Conservation (phyloP, 768 basidiomycete species). For the Agrocybe pediades region DNA sequence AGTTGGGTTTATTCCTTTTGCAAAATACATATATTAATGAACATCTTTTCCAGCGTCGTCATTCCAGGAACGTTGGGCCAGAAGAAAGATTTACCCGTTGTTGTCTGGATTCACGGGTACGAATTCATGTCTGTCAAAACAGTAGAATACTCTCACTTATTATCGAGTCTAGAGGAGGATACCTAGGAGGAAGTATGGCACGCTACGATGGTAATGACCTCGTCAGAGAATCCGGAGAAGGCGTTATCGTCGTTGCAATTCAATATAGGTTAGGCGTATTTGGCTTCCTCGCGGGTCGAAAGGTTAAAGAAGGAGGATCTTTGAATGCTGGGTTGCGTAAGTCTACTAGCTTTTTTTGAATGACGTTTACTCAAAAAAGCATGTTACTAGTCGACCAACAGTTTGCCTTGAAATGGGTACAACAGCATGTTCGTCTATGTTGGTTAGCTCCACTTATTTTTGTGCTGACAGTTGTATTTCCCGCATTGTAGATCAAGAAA, state of each 20-base stretch:
- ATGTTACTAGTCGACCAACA: constrained; percentile 39
- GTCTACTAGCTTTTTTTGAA: constrained; percentile 7
- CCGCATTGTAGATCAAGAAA: constrained; percentile 30
- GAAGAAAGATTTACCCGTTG: constrained; percentile 32
- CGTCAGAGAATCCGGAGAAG: constrained; percentile 33
- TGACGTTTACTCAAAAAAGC: background rate
- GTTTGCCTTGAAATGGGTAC: constrained; percentile 45
- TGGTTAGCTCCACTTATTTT: background rate
- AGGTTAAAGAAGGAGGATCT: constrained; percentile 42
- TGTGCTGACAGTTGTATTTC: background rate
- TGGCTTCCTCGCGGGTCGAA: constrained; percentile 47
- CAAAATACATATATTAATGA: background rate
- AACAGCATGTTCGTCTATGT: constrained; percentile 30
- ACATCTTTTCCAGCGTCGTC: constrained; percentile 27
- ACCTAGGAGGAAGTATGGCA: constrained; percentile 29
- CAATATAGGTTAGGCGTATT: constrained; percentile 47
- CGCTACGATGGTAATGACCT: constrained; percentile 37
- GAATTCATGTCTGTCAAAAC: constrained; percentile 7
- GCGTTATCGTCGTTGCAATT: constrained; percentile 37
- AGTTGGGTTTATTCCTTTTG: constrained; percentile 21
- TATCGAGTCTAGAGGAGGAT: constrained; percentile 28
- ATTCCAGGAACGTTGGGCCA: constrained; percentile 31
- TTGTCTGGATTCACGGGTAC: constrained; percentile 48
- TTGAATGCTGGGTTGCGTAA: constrained; percentile 51
- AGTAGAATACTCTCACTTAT: background rate